These are phyloP conservation scores for Phyllachora maydis DNA, from an alignment of 2,329 filamentous ascomycete genomes.

Conservation along the genomic window DNA sequence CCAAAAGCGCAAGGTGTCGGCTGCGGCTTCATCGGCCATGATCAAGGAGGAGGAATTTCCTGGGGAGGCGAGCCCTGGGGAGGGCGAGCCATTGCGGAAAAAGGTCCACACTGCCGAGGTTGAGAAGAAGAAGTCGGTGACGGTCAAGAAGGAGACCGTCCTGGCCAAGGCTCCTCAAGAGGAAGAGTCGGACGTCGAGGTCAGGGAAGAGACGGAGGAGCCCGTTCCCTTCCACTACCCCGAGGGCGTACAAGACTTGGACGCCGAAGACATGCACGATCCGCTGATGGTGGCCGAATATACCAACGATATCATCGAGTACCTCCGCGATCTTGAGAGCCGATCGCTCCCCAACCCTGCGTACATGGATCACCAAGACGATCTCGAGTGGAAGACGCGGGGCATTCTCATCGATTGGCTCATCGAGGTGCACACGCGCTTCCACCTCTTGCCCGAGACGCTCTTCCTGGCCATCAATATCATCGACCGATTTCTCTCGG, in stretches of 20 bases:
- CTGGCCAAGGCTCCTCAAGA: constrained; percentile 9
- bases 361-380: constrained; percentile 89
- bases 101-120: constrained; percentile 33
- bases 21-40: constrained; percentile 27
- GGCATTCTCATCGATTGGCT: constrained; percentile 96
- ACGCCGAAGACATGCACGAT: constrained; percentile 76
- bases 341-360: constrained; percentile 66
- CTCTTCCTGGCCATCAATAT: constrained; percentile 95
- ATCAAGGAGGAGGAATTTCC: constrained; percentile 45
- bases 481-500: constrained; percentile 90
- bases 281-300: constrained; percentile 98
- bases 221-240: constrained; percentile 11
- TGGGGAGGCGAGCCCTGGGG: constrained; percentile 31
- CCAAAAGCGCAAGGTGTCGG: constrained; percentile 44
- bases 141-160: constrained; percentile 14
- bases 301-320: constrained; percentile 91
- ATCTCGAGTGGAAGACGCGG: constrained; percentile 96
- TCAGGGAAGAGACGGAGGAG: constrained; percentile 12
- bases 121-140: constrained; percentile 23
- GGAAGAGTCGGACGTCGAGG: constrained; percentile 10
- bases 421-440: constrained; percentile 93
- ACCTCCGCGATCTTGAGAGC: constrained; percentile 70
- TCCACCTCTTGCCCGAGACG: constrained; percentile 87
- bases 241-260: constrained; percentile 40
- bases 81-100: constrained; percentile 49